Evolutionary conservation across 352 stramenopile species (phyloP).

Genomic region (Pythium scleroteichum): DNA sequence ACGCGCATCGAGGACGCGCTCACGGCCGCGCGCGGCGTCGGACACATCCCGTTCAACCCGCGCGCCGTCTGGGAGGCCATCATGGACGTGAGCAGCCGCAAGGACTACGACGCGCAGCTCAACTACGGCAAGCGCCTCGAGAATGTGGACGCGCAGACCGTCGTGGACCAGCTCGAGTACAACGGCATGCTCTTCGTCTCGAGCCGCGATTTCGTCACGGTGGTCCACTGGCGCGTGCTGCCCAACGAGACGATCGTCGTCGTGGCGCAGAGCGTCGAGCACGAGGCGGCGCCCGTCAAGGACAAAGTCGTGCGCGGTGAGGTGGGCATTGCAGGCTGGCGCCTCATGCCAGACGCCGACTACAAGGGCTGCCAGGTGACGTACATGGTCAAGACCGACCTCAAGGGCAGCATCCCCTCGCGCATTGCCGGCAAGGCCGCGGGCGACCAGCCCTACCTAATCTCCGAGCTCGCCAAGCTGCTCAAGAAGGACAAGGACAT

Average conservation of each 20-base stretch:
- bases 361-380: slow-evolving; percentile 60
- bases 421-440: slow-evolving; percentile 59
- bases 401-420: slow-evolving; percentile 72
- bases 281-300: slow-evolving; percentile 52
- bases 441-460: slow-evolving; percentile 64
- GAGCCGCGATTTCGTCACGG: slow-evolving; percentile 68
- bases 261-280: slow-evolving; percentile 57
- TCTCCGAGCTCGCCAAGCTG: slow-evolving; percentile 50
- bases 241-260: slow-evolving; percentile 58
- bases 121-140: slow-evolving; percentile 43
- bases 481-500: slow-evolving; percentile 58
- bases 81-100: slow-evolving; percentile 46
- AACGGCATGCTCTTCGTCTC: slow-evolving; percentile 73
- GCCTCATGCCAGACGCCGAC: slow-evolving; percentile 57
- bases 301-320: slow-evolving; percentile 71
- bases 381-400: slow-evolving; percentile 71
- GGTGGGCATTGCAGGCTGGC: slow-evolving; percentile 62
- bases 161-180: slow-evolving; percentile 74
- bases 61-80: slow-evolving; percentile 53
- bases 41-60: slow-evolving; percentile 52
- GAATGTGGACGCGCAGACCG: slow-evolving; percentile 56
- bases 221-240: slow-evolving; percentile 69
- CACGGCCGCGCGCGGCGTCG: slow-evolving; percentile 54
- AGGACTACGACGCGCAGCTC: slow-evolving; percentile 59
- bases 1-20: slow-evolving; percentile 66